A percentile compares a stretch with the other conserved stretches of the same genome.
Evolutionary conservation across 805 yeast genomes (phyloP).

Genomic region (Saccharomyces paradoxus): DNA sequence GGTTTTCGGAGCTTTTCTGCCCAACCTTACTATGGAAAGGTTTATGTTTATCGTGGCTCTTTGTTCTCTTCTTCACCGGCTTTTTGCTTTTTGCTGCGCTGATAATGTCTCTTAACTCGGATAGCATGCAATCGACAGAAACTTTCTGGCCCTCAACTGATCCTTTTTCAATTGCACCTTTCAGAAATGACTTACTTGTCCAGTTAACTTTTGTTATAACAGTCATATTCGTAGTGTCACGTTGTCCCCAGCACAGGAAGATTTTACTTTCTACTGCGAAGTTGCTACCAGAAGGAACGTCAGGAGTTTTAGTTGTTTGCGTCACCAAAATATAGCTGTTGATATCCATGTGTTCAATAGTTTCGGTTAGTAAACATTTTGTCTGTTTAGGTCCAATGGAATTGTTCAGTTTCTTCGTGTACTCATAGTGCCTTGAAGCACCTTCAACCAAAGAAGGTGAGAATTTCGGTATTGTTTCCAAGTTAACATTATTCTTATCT

Average conservation of each 20-base stretch:
- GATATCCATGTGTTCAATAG: conserved; percentile 41
- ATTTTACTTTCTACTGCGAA: conserved; percentile 56
- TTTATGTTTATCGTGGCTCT: conserved; percentile 1
- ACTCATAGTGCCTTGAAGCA: conserved; percentile 42
- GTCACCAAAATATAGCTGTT: conserved; percentile 37
- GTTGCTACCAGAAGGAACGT: conserved; percentile 66
- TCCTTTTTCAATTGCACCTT: conserved; percentile 68
- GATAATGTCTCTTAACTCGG: conserved; percentile 32
- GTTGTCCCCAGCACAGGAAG: conserved; percentile 55
- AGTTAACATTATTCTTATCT: conserved; percentile 51
- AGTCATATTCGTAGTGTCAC: conserved; percentile 44
- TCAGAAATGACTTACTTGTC: conserved; percentile 71
- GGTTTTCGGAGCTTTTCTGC: not conserved
- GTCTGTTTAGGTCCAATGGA: conserved; percentile 72
- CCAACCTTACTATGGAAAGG: not conserved
- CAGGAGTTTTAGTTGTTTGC: conserved; percentile 57
- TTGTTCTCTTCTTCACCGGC: conserved; percentile 10
- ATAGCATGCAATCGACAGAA: conserved; percentile 39
- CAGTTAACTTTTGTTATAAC: conserved; percentile 57
- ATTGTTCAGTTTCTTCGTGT: conserved; percentile 51
- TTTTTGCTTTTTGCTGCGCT: conserved; percentile 15
- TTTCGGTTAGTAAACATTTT: conserved; percentile 50
- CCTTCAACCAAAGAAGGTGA: conserved; percentile 8
- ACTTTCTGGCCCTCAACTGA: conserved; percentile 68
- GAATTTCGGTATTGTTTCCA: conserved; percentile 44